phyloP scores from a whole-genome alignment of 2,329 filamentous ascomycete genomes.

The Nectriaceae sp. region DNA sequence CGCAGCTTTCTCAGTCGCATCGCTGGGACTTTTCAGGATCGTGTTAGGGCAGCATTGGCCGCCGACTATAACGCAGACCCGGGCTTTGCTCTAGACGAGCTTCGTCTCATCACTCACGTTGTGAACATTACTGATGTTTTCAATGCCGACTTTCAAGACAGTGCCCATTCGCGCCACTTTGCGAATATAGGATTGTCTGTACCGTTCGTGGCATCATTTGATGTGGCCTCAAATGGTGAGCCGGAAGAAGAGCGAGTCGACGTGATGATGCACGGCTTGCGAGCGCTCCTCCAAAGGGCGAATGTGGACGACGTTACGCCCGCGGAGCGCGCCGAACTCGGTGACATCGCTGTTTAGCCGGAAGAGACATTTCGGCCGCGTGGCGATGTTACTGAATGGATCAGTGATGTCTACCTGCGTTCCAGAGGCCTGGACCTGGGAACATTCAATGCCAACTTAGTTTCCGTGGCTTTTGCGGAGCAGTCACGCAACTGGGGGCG shows the following conservation, averaged over 20 bases:
- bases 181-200: too few species aligned
- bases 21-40: slow-evolving; percentile 25
- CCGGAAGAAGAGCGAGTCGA: too few species aligned
- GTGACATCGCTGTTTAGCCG: too few species aligned
- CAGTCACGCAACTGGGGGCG: slow-evolving; percentile 34
- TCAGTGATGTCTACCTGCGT: slow-evolving; percentile 17
- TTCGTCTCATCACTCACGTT: slow-evolving; percentile 24
- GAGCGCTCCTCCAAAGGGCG: too few species aligned
- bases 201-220: too few species aligned
- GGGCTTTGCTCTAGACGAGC: slow-evolving; percentile 10
- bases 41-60: slow-evolving; percentile 21
- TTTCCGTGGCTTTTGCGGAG: slow-evolving; percentile 26
- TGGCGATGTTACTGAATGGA: slow-evolving; percentile 26
- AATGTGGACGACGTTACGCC: too few species aligned
- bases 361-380: too few species aligned
- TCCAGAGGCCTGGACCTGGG: slow-evolving; percentile 29
- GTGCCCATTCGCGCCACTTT: too few species aligned
- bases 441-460: slow-evolving; percentile 18
- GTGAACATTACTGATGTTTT: slow-evolving; percentile 21
- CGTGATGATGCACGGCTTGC: too few species aligned
- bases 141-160: neutral
- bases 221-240: too few species aligned
- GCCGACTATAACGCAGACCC: slow-evolving; percentile 13
- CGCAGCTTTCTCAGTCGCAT: slow-evolving; percentile 30
- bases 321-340: too few species aligned